These are phyloP conservation scores for Candida albicans DNA, from an alignment of 1,139 yeast genomes.

Conservation along the genomic window DNA sequence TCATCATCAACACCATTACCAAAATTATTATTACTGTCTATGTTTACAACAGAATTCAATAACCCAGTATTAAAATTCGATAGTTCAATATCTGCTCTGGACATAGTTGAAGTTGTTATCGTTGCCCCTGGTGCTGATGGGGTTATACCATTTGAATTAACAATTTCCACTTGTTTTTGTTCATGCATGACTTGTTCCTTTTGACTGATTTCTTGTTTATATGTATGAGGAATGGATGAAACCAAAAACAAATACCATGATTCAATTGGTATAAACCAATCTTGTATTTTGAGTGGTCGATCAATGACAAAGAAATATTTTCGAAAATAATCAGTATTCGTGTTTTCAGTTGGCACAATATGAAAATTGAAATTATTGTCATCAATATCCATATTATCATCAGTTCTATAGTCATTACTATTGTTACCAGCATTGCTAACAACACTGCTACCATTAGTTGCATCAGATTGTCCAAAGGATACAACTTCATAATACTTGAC, in stretches of 20 bases:
- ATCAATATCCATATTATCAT: conserved; percentile 17
- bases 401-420: conserved; percentile 2
- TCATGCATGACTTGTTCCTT: conserved; percentile 41
- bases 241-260: conserved; percentile 38
- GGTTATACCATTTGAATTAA: too few relatives aligned
- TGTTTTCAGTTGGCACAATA: background rate
- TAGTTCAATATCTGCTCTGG: conserved; percentile 8
- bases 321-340: background rate
- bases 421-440: too few relatives aligned
- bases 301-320: conserved; percentile 23
- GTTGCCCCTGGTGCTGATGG: background rate
- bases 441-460: background rate
- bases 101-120: background rate
- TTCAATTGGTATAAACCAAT: conserved; percentile 22
- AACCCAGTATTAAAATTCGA: conserved; percentile 15
- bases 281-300: conserved; percentile 17
- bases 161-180: conserved; percentile 29
- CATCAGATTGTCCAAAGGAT: conserved; percentile 9
- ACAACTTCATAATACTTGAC: conserved; percentile 24
- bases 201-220: conserved; percentile 33
- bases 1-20: conserved; percentile 2
- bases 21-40: too few relatives aligned
- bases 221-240: conserved; percentile 33
- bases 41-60: conserved; percentile 10
- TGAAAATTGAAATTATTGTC: background rate